phyloP scores from a whole-genome alignment of 163 green algal species.

The Trebouxia gelatinosa region DNA sequence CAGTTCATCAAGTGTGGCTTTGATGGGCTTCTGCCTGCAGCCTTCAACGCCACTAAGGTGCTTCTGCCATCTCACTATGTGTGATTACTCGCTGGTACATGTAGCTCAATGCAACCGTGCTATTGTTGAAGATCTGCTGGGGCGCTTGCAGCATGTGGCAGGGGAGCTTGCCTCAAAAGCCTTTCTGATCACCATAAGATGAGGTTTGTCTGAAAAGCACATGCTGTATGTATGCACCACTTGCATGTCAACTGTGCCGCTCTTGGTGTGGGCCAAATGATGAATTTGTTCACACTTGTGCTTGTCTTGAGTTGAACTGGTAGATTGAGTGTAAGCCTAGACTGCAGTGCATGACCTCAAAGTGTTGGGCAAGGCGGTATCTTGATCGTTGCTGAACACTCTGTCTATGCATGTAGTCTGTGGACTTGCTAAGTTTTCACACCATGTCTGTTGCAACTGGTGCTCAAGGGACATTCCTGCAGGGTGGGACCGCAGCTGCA shows the following conservation, averaged over 20 bases:
- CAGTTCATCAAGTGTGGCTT: constrained; percentile 77
- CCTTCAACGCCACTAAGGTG: constrained; percentile 51
- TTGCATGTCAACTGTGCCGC: too few relatives aligned
- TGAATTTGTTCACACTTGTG: too few relatives aligned
- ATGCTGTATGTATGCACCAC: too few relatives aligned
- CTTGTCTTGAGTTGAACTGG: not conserved
- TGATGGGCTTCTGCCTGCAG: constrained; percentile 66
- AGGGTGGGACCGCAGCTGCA: constrained; percentile 51
- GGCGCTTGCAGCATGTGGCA: not conserved
- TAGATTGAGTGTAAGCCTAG: not conserved
- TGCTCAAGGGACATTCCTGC: not conserved
- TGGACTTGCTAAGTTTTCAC: not conserved
- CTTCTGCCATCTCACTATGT: not conserved
- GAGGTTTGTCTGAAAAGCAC: too few relatives aligned
- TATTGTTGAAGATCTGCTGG: not conserved
- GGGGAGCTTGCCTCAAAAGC: too few relatives aligned
- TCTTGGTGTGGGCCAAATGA: too few relatives aligned
- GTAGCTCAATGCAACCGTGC: not conserved
- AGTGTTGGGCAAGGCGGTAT: too few relatives aligned
- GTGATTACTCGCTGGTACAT: not conserved
- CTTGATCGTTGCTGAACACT: too few relatives aligned
- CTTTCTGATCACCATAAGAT: too few relatives aligned
- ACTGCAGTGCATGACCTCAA: too few relatives aligned
- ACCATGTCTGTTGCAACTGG: not conserved
- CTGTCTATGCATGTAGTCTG: not conserved